Percentiles rank a stretch among this genome's conserved stretches.
Conservation (phyloP, 176 grass and related monocot species). For the Microstegium vimineum region DNA sequence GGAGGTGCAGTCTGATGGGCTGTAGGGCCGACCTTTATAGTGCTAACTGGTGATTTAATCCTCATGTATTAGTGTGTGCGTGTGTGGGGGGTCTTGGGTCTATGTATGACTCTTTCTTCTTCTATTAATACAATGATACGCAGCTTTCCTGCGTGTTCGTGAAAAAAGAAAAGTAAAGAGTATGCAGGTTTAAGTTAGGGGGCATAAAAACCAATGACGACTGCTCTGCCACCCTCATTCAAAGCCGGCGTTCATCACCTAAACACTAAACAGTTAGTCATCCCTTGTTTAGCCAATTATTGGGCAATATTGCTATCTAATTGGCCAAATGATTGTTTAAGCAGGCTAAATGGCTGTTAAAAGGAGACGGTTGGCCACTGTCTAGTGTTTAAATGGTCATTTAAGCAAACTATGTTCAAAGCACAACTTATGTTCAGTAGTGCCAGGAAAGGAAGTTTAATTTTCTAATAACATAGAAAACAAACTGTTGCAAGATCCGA, state of each 20-base stretch:
- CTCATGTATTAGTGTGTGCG: too few species aligned
- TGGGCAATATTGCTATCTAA: background rate
- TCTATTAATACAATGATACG: too few species aligned
- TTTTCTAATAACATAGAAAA: slow-evolving; percentile 20
- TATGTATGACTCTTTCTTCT: too few species aligned
- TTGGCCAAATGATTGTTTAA: background rate
- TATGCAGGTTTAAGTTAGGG: background rate
- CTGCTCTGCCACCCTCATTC: background rate
- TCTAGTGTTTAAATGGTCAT: background rate
- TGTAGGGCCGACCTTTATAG: too few species aligned
- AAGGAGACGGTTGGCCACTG: background rate
- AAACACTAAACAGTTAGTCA: background rate
- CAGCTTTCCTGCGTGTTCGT: too few species aligned
- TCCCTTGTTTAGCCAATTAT: background rate
- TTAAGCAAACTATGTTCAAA: background rate
- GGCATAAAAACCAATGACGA: background rate
- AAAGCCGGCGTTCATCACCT: background rate
- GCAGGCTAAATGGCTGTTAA: background rate
- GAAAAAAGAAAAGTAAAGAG: background rate
- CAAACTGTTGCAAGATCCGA: background rate
- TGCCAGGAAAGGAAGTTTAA: slow-evolving; percentile 18
- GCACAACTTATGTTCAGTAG: background rate
- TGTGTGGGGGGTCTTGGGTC: too few species aligned
- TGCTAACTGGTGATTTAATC: too few species aligned
- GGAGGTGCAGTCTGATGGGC: too few species aligned